phyloP scores from a whole-genome alignment of 1,139 yeast species.

The Candida tetrigidarum region DNA sequence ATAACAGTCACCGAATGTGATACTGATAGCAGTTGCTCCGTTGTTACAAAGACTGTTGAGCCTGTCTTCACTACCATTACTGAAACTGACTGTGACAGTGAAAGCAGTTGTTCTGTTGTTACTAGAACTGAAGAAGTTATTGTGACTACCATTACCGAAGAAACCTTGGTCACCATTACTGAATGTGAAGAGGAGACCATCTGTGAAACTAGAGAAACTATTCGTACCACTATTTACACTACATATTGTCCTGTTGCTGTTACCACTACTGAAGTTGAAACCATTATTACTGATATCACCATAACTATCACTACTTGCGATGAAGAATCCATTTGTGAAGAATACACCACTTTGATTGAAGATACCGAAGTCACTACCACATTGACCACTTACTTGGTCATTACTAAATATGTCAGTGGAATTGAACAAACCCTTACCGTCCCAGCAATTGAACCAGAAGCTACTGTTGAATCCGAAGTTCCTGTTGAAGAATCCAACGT shows the following conservation, averaged over 20 bases:
- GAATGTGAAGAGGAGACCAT: conserved; percentile 13
- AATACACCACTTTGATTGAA: conserved; percentile 9
- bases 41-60: background rate
- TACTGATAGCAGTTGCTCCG: background rate
- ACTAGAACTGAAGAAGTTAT: conserved; percentile 3
- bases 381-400: conserved; percentile 13
- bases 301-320: conserved; percentile 14
- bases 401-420: conserved; percentile 5
- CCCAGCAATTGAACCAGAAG: conserved; percentile 1
- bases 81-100: conserved; percentile 3
- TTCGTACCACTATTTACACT: conserved; percentile 12
- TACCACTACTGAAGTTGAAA: conserved; percentile 10
- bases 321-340: conserved; percentile 11
- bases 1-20: conserved; percentile 10
- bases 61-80: conserved; percentile 4
- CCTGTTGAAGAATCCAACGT: conserved; percentile 4
- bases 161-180: conserved; percentile 14
- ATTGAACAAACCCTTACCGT: background rate
- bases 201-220: conserved; percentile 11
- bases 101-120: conserved; percentile 7
- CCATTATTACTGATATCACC: conserved; percentile 13
- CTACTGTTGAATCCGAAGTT: conserved; percentile 5
- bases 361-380: conserved; percentile 15
- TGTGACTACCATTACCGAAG: conserved; percentile 12
- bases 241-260: conserved; percentile 18